These are phyloP conservation scores for Artemisia argyi DNA, from an alignment of 129 eudicot species.

Conservation along the genomic window DNA sequence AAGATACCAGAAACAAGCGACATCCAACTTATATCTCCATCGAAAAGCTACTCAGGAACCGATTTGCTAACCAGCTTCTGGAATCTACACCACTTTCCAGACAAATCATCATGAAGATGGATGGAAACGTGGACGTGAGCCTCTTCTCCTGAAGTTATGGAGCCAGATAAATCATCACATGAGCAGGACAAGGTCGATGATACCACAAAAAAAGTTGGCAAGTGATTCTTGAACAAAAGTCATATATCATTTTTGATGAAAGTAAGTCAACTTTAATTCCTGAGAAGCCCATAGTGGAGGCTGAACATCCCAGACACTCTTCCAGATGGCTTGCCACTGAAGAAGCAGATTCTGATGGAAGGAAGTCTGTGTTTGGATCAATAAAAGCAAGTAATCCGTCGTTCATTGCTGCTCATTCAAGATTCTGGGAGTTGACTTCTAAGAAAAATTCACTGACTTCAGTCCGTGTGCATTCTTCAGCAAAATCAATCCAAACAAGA, in stretches of 20 bases:
- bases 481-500: conserved; percentile 23
- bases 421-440: conserved; percentile 62
- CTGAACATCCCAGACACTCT: conserved; percentile 38
- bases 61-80: conserved; percentile 81
- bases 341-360: conserved; percentile 54
- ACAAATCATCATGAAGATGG: conserved; percentile 51
- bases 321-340: conserved; percentile 43
- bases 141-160: conserved; percentile 43
- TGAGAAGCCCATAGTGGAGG: conserved; percentile 32
- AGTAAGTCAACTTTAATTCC: conserved; percentile 16
- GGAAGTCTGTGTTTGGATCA: conserved; percentile 45
- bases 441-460: conserved; percentile 10
- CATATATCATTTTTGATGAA: conserved; percentile 10
- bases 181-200: conserved; percentile 30
- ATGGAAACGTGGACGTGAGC: conserved; percentile 77
- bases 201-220: conserved; percentile 24
- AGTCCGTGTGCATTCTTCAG: conserved; percentile 22
- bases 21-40: conserved; percentile 46
- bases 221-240: conserved; percentile 2
- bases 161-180: conserved; percentile 17
- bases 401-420: conserved; percentile 76
- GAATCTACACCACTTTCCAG: conserved; percentile 59
- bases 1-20: conserved; percentile 38
- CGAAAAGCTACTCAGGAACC: conserved; percentile 74
- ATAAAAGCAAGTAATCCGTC: conserved; percentile 63